Base-by-base conservation (phyloP, 495 filamentous ascomycete genomes). In the Podospora tetraspora region DNA sequence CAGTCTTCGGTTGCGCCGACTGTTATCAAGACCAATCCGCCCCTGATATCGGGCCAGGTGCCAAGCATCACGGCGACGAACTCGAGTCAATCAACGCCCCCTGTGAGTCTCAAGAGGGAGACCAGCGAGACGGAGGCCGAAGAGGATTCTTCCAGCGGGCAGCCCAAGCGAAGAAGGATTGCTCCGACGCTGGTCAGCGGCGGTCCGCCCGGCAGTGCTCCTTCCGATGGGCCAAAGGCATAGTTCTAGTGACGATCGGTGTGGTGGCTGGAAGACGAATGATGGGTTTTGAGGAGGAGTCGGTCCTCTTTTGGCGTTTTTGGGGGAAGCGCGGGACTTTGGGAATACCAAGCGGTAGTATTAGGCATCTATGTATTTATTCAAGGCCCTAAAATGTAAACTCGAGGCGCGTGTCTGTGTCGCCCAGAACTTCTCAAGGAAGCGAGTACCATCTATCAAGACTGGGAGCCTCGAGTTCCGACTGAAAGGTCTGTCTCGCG, bases 151-250 rank as follows among this genome's bases (percentile, higher is more conserved):
- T 70, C 68, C 1, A 75, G 68, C 2, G 81, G 79, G 56, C 82
- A 84, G 62, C 69, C 78, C 1, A 96, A 96, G 81, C 91, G 88
- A 78, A 83, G 92, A 70, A 86, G 92, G 63, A 87, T 96, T 67
- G 91, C 91, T 16, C 92, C 92, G 8, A 94, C 92, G 0, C 82
- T 87, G 6, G 82, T 95, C 19, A 75, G 68, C 59, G 65, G 68
- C 21, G 24, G 32, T 5, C 16, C 19, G 13, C 7, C 16, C 62
- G 27, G 57, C 37, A 67, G 56, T 29, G 63, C 37, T 19, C 56
- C 24, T 25, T 67, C 60, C 24, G 72, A 75, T 3, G 67, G 63
- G n/a, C 8, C 72, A 5, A 74, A 67, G 63, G 63, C 63, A 34
- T 77, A 70, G 70, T 59, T 12, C 13, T 25, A 56, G 16, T 1